Evolutionary conservation across 805 yeast species (phyloP).

Genomic region (Metschnikowia picachoensis): DNA sequence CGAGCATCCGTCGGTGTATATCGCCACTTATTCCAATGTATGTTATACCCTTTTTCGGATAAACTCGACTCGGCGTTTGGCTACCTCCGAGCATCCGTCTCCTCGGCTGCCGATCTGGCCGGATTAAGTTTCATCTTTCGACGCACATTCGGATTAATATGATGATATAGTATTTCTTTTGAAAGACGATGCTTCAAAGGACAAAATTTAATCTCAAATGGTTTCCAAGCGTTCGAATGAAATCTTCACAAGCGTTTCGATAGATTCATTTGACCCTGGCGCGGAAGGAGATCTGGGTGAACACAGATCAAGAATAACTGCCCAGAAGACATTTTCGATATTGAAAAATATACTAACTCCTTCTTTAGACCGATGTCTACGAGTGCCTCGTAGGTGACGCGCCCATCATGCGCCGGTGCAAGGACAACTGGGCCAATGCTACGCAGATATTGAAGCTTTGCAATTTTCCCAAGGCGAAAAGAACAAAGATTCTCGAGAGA

Average conservation of each 20-base stretch:
- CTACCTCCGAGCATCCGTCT: neutral
- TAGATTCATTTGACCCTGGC: too few relatives aligned
- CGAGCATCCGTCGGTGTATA: slow-evolving; percentile 38
- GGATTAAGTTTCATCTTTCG: neutral
- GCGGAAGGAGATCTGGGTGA: too few relatives aligned
- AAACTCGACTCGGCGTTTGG: too few relatives aligned
- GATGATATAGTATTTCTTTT: too few relatives aligned
- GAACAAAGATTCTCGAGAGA: slow-evolving; percentile 86
- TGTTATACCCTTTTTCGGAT: slow-evolving; percentile 16
- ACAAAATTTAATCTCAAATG: too few relatives aligned
- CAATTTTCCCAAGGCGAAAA: slow-evolving; percentile 87
- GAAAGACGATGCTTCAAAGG: too few relatives aligned
- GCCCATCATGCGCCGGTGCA: slow-evolving; percentile 84
- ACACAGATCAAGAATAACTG: too few relatives aligned
- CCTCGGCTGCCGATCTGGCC: too few relatives aligned
- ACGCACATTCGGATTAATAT: too few relatives aligned
- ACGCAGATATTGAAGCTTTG: slow-evolving; percentile 94
- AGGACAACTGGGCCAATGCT: slow-evolving; percentile 96
- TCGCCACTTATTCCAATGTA: slow-evolving; percentile 45
- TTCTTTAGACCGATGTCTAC: slow-evolving; percentile 54
- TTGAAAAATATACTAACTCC: slow-evolving; percentile 3
- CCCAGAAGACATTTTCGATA: too few relatives aligned
- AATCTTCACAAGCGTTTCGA: too few relatives aligned
- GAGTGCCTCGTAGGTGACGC: slow-evolving; percentile 64
- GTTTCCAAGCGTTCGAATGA: too few relatives aligned